Evolutionary conservation across 2,329 filamentous ascomycete genomes (phyloP).

Genomic region (Penicillium sp.): DNA sequence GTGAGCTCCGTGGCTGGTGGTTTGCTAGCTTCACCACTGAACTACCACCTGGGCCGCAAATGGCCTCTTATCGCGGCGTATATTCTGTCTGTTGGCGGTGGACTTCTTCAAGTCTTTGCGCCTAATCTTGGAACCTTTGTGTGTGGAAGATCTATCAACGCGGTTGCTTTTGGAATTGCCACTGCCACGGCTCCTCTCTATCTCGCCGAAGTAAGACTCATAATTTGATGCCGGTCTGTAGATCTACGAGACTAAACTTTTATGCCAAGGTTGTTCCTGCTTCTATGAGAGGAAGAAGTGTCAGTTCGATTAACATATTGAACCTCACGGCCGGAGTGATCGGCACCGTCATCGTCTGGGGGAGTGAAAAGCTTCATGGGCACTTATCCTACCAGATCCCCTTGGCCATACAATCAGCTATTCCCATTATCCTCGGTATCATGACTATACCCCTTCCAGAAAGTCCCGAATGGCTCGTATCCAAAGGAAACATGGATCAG

Average conservation of each 20-base stretch:
- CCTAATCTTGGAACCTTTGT: constrained; percentile 34
- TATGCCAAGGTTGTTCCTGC: constrained; percentile 28
- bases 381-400: constrained; percentile 33
- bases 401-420: constrained; percentile 32
- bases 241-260: background rate
- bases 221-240: background rate
- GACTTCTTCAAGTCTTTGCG: constrained; percentile 35
- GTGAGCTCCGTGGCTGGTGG: constrained; percentile 33
- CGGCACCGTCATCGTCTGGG: constrained; percentile 33
- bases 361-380: constrained; percentile 25
- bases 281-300: constrained; percentile 30
- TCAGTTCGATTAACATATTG: constrained; percentile 32
- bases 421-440: constrained; percentile 29
- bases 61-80: constrained; percentile 33
- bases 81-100: constrained; percentile 30
- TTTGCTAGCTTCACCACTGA: constrained; percentile 31
- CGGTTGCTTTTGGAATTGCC: constrained; percentile 30
- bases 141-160: constrained; percentile 31
- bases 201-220: constrained; percentile 29
- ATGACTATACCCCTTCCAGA: constrained; percentile 32
- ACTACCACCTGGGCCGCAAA: constrained; percentile 33
- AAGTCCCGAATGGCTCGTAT: constrained; percentile 33
- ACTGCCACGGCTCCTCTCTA: constrained; percentile 36
- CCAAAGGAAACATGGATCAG: constrained; percentile 27
- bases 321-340: constrained; percentile 30